Percentiles rank a stretch among this genome's conserved stretches.
Conservation (phyloP, 2,329 filamentous ascomycete species). For the Mariannaea sp. region DNA sequence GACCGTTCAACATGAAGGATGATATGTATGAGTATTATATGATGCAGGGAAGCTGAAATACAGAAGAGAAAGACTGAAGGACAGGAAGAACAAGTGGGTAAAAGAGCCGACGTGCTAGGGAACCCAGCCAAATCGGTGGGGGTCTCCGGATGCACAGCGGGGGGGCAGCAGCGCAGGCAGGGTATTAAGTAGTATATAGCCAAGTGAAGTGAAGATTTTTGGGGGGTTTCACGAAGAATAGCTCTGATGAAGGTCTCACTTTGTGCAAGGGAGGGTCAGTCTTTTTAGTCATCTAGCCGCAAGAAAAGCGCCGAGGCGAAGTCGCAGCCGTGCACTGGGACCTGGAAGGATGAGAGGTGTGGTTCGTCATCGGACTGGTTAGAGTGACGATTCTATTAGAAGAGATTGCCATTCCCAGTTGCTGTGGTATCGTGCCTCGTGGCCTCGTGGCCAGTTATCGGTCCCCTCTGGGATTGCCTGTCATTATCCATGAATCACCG, state of each 20-base stretch:
- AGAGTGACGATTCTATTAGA: conserved; percentile 3
- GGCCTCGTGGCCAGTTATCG: not conserved
- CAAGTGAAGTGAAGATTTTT: not conserved
- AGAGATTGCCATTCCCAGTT: not conserved
- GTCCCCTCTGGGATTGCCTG: not conserved
- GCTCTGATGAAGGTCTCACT: conserved; percentile 15
- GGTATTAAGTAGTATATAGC: conserved; percentile 13
- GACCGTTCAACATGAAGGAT: conserved; percentile 32
- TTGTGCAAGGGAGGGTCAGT: conserved; percentile 10
- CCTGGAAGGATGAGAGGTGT: not conserved
- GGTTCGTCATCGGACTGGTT: not conserved
- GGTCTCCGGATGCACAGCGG: conserved; percentile 11
- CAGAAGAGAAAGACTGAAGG: conserved; percentile 15
- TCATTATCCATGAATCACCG: too few relatives aligned
- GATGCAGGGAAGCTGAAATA: not conserved
- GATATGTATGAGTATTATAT: conserved; percentile 1
- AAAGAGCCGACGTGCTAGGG: not conserved
- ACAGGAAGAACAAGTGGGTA: not conserved
- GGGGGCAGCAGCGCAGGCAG: conserved; percentile 6
- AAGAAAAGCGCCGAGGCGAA: conserved; percentile 7
- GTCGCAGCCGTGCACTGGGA: not conserved
- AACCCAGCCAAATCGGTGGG: conserved; percentile 7
- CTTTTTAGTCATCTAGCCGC: conserved; percentile 12
- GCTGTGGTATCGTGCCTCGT: not conserved
- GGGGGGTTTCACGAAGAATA: conserved; percentile 4